A percentile compares a stretch with the other conserved stretches of the same genome.
Conservation (phyloP, 352 stramenopile species). For the Phytopythium delawarense region DNA sequence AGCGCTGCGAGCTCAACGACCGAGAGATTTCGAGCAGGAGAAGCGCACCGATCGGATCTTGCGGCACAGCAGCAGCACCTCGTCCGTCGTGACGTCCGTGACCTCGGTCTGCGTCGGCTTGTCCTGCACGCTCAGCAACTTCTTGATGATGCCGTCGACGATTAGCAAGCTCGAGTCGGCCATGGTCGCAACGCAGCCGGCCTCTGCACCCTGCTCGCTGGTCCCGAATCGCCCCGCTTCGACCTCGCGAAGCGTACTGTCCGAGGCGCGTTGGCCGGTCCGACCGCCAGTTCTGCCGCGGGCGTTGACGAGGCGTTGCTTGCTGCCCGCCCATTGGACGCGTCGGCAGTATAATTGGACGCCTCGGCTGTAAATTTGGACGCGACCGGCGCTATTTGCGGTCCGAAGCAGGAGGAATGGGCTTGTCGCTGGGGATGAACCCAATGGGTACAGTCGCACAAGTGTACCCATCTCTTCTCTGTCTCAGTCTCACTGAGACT, state of each 20-base stretch:
- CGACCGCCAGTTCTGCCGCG: too few relatives aligned
- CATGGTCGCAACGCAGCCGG: conserved; percentile 13
- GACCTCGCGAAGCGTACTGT: not conserved
- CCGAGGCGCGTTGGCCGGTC: not conserved
- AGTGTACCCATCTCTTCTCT: not conserved
- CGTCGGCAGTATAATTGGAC: not conserved
- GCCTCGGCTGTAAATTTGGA: not conserved
- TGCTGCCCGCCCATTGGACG: not conserved
- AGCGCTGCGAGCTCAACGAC: too few relatives aligned
- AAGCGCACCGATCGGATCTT: conserved; percentile 59
- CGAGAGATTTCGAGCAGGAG: not conserved
- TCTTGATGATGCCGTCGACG: conserved; percentile 71
- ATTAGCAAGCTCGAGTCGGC: conserved; percentile 48
- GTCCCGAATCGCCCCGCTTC: not conserved
- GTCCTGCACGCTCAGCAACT: conserved; percentile 69
- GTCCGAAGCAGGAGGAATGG: not conserved
- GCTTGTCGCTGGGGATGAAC: not conserved
- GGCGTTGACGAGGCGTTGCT: too few relatives aligned
- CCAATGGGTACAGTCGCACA: not conserved
- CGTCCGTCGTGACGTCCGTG: conserved; percentile 72
- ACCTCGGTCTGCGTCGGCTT: conserved; percentile 76
- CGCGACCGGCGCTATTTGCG: not conserved
- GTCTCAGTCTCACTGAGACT: too few relatives aligned
- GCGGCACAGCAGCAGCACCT: conserved; percentile 73
- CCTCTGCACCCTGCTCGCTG: not conserved